Evolutionary conservation across 1,284 basidiomycete species (phyloP), one percentile per base, ranked within the genome.

Genomic region (Exsudoporus floridanus): DNA sequence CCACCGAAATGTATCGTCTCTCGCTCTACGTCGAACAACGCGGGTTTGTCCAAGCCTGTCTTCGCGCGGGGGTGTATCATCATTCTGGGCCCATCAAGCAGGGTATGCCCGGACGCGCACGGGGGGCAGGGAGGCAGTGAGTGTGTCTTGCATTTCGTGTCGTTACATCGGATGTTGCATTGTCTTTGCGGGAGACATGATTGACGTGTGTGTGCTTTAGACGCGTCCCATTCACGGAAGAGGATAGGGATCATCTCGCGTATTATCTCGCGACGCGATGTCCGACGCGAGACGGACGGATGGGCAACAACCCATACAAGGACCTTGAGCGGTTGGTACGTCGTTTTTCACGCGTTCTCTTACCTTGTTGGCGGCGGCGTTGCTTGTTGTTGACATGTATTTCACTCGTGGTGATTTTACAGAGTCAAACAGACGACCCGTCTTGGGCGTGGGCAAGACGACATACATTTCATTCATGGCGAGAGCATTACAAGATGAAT

Each of bases 391-490:
- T 7, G 4, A n/a, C 1, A n/a, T 7, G 18, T 3, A 16, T 23
- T 10, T n/a, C 7, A 16, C 37, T 42, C 12, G 1, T 14, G 28
- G 25, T 6, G 33, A 30, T 39, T 36, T 51, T 25, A 27, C 18
- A 61, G 51, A 60, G 60, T n/a, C 16, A 40, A 27, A 34, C 44
- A 4, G 52, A 37, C 37, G 74, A 60, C 12, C n/a, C 1, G 9
- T n/a, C 66, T 45, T 81, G 74, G 73, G 56, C 53, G 0, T 82
- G 79, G 80, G 70, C 73, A 8, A 56, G 51, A 5, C 64, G 66
- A 3, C 83, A 84, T 57, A 59, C 81, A 2, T 77, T 73, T 75
- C 70, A 74, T 31, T 80, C 78, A 10, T 84, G 82, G 82, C 73
- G 80, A 9, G 73, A 82, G 39, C 77, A 74, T 30, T 84, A 84